These are phyloP conservation scores for Cercospora janseana DNA, from an alignment of 2,329 filamentous ascomycete species.

Conservation along the genomic window DNA sequence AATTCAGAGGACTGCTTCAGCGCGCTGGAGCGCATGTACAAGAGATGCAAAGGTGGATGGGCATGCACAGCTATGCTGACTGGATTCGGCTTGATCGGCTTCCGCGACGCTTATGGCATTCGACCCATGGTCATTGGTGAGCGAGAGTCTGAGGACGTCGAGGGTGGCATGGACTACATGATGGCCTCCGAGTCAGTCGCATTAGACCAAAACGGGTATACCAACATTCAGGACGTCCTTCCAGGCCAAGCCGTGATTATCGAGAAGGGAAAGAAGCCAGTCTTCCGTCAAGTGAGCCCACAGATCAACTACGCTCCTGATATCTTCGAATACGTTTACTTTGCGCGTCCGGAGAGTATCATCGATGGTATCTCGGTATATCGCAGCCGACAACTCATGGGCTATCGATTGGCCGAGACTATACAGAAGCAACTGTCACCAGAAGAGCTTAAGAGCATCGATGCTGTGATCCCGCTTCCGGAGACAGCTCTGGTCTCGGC, in stretches of 20 bases:
- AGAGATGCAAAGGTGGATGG: constrained; percentile 70
- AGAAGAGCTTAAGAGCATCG: constrained; percentile 71
- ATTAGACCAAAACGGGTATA: constrained; percentile 76
- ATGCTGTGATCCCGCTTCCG: constrained; percentile 79
- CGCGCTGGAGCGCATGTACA: constrained; percentile 69
- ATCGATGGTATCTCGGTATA: constrained; percentile 90
- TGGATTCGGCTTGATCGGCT: constrained; percentile 75
- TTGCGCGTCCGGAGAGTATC: constrained; percentile 74
- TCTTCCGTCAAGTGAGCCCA: constrained; percentile 71
- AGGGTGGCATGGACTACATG: constrained; percentile 74
- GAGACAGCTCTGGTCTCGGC: constrained; percentile 83
- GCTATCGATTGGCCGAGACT: constrained; percentile 71
- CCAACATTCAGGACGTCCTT: constrained; percentile 70
- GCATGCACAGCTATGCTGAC: constrained; percentile 81
- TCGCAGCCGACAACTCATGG: constrained; percentile 82
- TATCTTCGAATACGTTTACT: constrained; percentile 86
- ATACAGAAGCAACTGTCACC: constrained; percentile 67
- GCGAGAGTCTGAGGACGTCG: constrained; percentile 49
- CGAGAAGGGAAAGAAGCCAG: constrained; percentile 69
- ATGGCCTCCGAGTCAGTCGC: constrained; percentile 88
- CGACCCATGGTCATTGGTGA: constrained; percentile 78
- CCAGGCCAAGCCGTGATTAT: constrained; percentile 86
- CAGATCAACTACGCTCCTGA: constrained; percentile 74
- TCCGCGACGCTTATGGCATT: constrained; percentile 77
- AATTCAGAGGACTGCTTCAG: constrained; percentile 76